Conservation (phyloP, 805 yeast genomes). For the Kregervanrija fluxuum region DNA sequence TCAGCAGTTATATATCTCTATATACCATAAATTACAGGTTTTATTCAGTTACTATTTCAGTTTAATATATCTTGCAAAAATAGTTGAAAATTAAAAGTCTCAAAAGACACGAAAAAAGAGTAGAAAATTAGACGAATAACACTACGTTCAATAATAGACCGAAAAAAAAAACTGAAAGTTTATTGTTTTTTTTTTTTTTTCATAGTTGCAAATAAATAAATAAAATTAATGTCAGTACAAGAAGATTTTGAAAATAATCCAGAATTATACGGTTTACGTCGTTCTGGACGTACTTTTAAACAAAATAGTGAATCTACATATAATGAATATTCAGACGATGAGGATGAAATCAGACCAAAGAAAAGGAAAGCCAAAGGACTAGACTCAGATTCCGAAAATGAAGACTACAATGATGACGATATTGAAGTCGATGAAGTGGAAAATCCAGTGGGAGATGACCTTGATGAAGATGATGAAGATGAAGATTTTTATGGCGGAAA, state of each 20-base stretch:
- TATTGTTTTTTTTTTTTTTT: too few relatives aligned
- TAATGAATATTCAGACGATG: constrained; percentile 11
- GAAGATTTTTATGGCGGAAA: constrained; percentile 22
- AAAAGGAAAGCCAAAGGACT: constrained; percentile 12
- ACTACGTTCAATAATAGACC: too few relatives aligned
- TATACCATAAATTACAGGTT: too few relatives aligned
- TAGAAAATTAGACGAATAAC: too few relatives aligned
- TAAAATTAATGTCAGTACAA: constrained; percentile 14
- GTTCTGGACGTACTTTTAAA: constrained; percentile 57
- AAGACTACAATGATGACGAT: constrained; percentile 21
- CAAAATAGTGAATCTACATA: constrained; percentile 30
- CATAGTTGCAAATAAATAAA: background rate
- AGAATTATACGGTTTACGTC: constrained; percentile 75
- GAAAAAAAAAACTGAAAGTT: too few relatives aligned
- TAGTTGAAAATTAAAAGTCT: too few relatives aligned
- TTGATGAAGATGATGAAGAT: constrained; percentile 26
- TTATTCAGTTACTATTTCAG: too few relatives aligned
- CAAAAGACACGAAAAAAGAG: too few relatives aligned
- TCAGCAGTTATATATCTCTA: too few relatives aligned
- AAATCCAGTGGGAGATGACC: constrained; percentile 17
- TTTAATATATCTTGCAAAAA: too few relatives aligned
- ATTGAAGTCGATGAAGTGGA: constrained; percentile 19
- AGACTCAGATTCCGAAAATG: background rate
- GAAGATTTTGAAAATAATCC: constrained; percentile 60
- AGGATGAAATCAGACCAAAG: constrained; percentile 10